A percentile compares a stretch with the other conserved stretches of the same genome.
These are phyloP conservation scores for Lodderomyces orthopsilosis DNA, from an alignment of 1,139 yeast genomes.

Conservation along the genomic window DNA sequence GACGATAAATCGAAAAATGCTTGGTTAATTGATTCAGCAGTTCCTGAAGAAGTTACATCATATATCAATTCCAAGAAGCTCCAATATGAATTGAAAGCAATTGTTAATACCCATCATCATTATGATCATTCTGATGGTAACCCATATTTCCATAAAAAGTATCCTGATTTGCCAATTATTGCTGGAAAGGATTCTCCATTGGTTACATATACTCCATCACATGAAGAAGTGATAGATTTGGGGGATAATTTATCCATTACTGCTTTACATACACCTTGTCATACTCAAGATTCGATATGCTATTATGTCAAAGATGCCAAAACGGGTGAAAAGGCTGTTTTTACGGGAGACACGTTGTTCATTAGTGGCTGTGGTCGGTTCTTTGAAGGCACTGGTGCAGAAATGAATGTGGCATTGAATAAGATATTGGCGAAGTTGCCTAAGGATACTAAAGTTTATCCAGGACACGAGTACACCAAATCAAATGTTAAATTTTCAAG, in stretches of 20 bases:
- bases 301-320: constrained; percentile 65
- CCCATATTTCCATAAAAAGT: constrained; percentile 36
- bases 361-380: constrained; percentile 96
- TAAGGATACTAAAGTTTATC: constrained; percentile 67
- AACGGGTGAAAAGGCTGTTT: constrained; percentile 68
- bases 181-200: constrained; percentile 81
- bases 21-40: constrained; percentile 92
- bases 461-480: constrained; percentile 95
- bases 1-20: constrained; percentile 68
- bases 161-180: constrained; percentile 65
- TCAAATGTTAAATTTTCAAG: constrained; percentile 76
- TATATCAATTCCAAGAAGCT: constrained; percentile 23
- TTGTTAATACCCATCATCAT: constrained; percentile 95
- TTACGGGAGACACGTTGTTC: constrained; percentile 94
- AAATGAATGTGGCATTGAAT: constrained; percentile 75
- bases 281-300: constrained; percentile 93
- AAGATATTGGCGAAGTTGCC: constrained; percentile 60
- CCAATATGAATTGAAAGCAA: constrained; percentile 54
- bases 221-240: constrained; percentile 56
- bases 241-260: constrained; percentile 67
- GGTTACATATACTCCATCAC: constrained; percentile 66
- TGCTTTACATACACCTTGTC: constrained; percentile 95
- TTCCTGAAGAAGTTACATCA: constrained; percentile 54
- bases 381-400: constrained; percentile 82
- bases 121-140: constrained; percentile 95